Conservation (phyloP, 305 asterid species). For the Fraxinus velutina region DNA sequence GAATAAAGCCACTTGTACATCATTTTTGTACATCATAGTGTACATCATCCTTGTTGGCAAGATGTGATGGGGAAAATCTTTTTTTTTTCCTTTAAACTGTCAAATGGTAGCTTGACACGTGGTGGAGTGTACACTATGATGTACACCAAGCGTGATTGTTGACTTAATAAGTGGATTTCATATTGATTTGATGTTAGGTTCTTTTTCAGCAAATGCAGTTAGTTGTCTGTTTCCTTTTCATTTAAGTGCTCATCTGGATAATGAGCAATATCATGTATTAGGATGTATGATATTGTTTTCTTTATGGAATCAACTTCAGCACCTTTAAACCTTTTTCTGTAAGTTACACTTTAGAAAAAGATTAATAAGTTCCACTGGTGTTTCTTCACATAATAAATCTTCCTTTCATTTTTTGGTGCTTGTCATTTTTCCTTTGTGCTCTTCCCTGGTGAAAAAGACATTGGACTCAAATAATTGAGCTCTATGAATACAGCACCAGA, state of each 20-base stretch:
- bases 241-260: conserved; percentile 32
- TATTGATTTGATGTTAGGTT: conserved; percentile 39
- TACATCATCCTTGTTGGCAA: background rate
- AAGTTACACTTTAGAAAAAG: conserved; percentile 19
- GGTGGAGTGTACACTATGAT: background rate
- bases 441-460: conserved; percentile 29
- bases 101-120: background rate
- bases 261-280: conserved; percentile 25
- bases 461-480: conserved; percentile 23
- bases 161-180: conserved; percentile 31
- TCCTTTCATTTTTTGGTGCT: conserved; percentile 33
- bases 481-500: conserved; percentile 22
- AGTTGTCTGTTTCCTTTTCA: conserved; percentile 24
- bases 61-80: background rate
- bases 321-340: conserved; percentile 29
- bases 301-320: conserved; percentile 28
- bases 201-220: conserved; percentile 31
- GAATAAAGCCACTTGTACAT: background rate
- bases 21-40: background rate
- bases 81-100: background rate
- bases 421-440: conserved; percentile 28
- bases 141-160: background rate
- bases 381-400: conserved; percentile 54
- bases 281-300: conserved; percentile 30
- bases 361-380: conserved; percentile 31